phyloP scores from a whole-genome alignment of 2,329 filamentous ascomycete species.

The Fusarium pseudocircinatum region DNA sequence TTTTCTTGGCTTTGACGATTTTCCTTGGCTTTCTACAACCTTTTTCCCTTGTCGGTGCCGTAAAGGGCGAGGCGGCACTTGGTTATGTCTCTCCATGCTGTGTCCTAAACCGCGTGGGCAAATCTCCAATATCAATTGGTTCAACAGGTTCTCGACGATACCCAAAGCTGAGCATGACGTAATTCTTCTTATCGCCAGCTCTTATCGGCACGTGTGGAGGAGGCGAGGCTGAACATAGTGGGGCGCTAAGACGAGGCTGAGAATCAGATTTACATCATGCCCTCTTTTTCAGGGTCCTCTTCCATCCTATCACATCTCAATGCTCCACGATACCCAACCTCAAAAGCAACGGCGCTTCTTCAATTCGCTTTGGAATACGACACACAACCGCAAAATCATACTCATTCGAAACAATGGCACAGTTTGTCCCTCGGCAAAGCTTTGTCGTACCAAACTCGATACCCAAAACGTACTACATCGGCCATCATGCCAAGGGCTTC shows the following conservation, averaged over 20 bases:
- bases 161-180: conserved; percentile 30
- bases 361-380: background rate
- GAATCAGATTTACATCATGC: conserved; percentile 6
- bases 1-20: conserved; percentile 12
- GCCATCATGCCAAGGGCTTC: conserved; percentile 83
- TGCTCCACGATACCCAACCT: background rate
- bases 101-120: conserved; percentile 26
- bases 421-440: conserved; percentile 76
- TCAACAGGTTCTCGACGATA: conserved; percentile 19
- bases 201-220: conserved; percentile 33
- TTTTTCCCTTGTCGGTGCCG: background rate
- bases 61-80: conserved; percentile 3
- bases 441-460: conserved; percentile 80
- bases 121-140: conserved; percentile 33
- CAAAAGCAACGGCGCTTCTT: background rate
- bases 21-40: conserved; percentile 8
- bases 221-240: conserved; percentile 4
- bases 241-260: conserved; percentile 29
- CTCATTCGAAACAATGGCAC: conserved; percentile 38
- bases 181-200: background rate
- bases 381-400: background rate
- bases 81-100: background rate
- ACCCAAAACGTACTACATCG: conserved; percentile 90
- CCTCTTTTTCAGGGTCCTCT: conserved; percentile 15
- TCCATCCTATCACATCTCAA: background rate